Percentiles rank a stretch among this genome's conserved stretches.
Conservation (phyloP, 257 asterid species). For the Nicotiana benthamiana region DNA sequence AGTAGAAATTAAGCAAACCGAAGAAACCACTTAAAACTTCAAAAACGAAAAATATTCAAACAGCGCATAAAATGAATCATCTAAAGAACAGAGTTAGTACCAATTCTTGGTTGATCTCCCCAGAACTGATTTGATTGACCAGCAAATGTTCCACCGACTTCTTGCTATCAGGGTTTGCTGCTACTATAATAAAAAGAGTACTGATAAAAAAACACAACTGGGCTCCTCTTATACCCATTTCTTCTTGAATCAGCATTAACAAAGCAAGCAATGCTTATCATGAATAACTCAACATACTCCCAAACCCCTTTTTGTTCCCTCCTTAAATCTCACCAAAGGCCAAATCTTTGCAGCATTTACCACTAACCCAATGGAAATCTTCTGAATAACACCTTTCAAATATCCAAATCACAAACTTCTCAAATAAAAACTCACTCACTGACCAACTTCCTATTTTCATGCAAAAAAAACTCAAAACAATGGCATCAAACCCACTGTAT, state of each 20-base stretch:
- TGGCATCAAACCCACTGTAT: background rate
- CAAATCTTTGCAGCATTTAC: slow-evolving; percentile 24
- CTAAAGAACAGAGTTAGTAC: slow-evolving; percentile 20
- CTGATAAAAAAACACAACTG: slow-evolving; percentile 26
- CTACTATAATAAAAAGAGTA: slow-evolving; percentile 28
- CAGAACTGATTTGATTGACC: slow-evolving; percentile 28
- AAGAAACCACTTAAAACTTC: background rate
- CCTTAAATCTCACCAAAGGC: background rate
- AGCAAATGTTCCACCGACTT: slow-evolving; percentile 31
- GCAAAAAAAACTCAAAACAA: background rate
- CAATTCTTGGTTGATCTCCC: slow-evolving; percentile 44
- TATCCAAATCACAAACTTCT: slow-evolving; percentile 10
- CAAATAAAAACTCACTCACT: slow-evolving; percentile 10
- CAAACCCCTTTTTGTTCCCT: background rate
- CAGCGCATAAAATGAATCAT: background rate
- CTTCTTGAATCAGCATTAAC: slow-evolving; percentile 33
- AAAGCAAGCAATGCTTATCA: slow-evolving; percentile 27
- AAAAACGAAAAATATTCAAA: background rate
- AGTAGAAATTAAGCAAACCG: background rate
- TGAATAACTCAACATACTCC: slow-evolving; percentile 1
- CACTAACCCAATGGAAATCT: slow-evolving; percentile 20
- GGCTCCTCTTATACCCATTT: slow-evolving; percentile 28
- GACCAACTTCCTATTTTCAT: slow-evolving; percentile 3
- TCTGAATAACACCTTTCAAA: slow-evolving; percentile 10
- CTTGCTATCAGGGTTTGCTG: slow-evolving; percentile 35